phyloP scores from a whole-genome alignment of 768 basidiomycete species.

The Cytidiella melzeri region DNA sequence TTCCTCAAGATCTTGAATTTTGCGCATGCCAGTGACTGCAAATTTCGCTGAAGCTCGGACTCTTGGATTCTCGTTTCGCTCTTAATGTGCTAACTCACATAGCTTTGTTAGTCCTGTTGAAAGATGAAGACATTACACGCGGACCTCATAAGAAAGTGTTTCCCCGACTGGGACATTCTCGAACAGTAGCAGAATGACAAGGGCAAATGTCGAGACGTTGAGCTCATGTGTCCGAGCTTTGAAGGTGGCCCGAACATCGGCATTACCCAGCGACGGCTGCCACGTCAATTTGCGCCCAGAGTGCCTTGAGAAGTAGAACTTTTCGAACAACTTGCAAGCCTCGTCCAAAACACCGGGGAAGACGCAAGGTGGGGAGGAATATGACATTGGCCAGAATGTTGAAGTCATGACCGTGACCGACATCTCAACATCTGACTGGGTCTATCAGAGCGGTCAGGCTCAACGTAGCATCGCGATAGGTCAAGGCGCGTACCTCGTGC shows the following conservation, averaged over 20 bases:
- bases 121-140: constrained; percentile 16
- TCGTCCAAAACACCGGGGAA: constrained; percentile 60
- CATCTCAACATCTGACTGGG: constrained; percentile 72
- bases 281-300: constrained; percentile 87
- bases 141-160: constrained; percentile 69
- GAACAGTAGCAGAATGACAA: constrained; percentile 86
- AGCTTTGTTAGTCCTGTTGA: not conserved
- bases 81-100: constrained; percentile 69
- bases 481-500: constrained; percentile 44
- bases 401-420: constrained; percentile 93
- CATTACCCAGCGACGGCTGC: constrained; percentile 87
- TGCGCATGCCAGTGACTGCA: constrained; percentile 94
- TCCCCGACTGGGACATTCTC: constrained; percentile 65
- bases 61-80: constrained; percentile 69
- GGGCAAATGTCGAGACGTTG: constrained; percentile 85
- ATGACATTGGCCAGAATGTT: constrained; percentile 90
- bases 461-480: not conserved
- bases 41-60: constrained; percentile 77
- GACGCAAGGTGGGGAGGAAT: constrained; percentile 55
- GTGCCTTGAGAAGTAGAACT: constrained; percentile 85
- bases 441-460: constrained; percentile 1
- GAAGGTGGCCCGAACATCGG: constrained; percentile 82
- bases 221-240: constrained; percentile 78
- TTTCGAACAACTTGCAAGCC: constrained; percentile 73
- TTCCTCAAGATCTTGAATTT: constrained; percentile 92